Base-by-base conservation (phyloP, 2,329 filamentous ascomycete genomes). In the Balansia obtecta region DNA sequence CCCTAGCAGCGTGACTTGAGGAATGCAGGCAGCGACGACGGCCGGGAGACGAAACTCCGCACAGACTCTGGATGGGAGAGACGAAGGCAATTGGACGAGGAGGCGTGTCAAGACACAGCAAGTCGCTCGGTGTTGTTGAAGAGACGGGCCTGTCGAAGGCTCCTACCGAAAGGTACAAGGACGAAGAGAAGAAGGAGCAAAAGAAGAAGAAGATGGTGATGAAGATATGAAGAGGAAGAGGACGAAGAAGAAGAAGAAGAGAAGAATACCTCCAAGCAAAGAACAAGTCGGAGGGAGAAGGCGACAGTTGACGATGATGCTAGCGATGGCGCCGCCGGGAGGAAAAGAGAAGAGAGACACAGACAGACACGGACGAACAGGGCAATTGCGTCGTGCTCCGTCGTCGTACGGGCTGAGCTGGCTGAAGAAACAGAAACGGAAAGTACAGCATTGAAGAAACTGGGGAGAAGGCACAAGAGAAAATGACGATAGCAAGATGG, bases 141-240 rank as follows among this genome's bases (percentile, higher is more conserved):
- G 30, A 37, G 22, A 44, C 22, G 39, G 41, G 32, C 49, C 46
- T 46, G 49, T 47, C 46, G 48, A 33, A 15, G 34, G 33, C 38
- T 46, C 41, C 45, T 34, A 42, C 50, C 43, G 49, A 33, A 49
- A 42, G 45, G 47, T 47, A 46, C 44, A 42, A 51, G 43, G 48
- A 45, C 45, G 37, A 53, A 46, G 47, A 50, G 9, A 27, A 45
- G 6, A 12, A 33, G 30, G 34, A 22, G 15, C 18, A 32, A 34
- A 41, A 16, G 20, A 18, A 46, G 32, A 46, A 34, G n/a, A 16
- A 27, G 27, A n/a, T n/a, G n/a, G n/a, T n/a, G 48, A 45, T 44
- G 37, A 53, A 46, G 47, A 50, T 4, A 27, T 39, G 6, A 12
- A 33, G 30, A 41, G 13, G 20, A 18, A 46, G 32, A 46, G 20